Conservation (phyloP, 176 grass and related monocot species). For the Bromus sterilis region DNA sequence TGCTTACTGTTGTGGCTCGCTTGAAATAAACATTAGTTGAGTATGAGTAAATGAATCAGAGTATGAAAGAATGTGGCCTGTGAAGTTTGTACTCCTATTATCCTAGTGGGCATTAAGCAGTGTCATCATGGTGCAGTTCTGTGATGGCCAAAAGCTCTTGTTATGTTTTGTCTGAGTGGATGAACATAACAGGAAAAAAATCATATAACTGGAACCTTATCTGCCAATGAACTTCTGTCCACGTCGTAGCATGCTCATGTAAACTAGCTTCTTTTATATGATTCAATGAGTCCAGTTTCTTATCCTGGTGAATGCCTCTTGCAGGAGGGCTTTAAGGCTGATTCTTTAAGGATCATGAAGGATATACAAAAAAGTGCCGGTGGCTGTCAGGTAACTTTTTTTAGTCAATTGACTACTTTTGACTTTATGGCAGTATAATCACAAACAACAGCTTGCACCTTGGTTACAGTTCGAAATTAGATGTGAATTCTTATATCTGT, state of each 20-base stretch:
- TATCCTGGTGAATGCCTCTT: slow-evolving; percentile 19
- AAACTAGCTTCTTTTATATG: neutral
- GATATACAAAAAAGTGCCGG: slow-evolving; percentile 63
- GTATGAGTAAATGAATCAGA: neutral
- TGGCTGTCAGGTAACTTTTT: slow-evolving; percentile 71
- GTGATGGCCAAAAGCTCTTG: neutral
- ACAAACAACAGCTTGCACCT: neutral
- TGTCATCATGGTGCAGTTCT: neutral
- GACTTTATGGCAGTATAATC: neutral
- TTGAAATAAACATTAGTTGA: neutral
- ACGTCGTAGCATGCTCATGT: neutral
- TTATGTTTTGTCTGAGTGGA: neutral
- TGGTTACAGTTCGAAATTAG: neutral
- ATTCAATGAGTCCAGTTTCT: neutral
- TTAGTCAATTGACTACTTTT: neutral
- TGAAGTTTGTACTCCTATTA: neutral
- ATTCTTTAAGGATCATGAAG: slow-evolving; percentile 89
- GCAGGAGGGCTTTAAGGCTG: slow-evolving; percentile 85
- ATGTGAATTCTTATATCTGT: neutral
- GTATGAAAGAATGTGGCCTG: neutral
- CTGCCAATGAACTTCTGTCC: neutral
- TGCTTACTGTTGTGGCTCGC: no score
- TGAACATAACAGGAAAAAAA: neutral
- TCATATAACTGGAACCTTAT: neutral
- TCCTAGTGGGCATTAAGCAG: neutral